Evolutionary conservation across 148 eudicot genomes (phyloP).

Genomic region (Chenopodium suecicum): DNA sequence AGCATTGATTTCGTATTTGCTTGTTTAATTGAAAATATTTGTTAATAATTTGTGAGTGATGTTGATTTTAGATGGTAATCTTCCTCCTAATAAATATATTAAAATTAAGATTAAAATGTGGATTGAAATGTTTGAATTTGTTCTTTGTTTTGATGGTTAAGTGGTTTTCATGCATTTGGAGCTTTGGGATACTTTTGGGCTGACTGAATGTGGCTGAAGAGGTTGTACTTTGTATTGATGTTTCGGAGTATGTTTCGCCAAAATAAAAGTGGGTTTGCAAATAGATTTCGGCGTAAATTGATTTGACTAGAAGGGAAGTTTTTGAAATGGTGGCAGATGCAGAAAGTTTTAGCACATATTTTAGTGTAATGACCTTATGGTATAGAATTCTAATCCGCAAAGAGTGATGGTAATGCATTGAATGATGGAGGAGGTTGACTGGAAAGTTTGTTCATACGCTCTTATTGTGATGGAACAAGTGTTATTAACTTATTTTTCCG

Average conservation of each 20-base stretch:
- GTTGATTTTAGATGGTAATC: neutral
- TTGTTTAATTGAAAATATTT: neutral
- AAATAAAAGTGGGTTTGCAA: neutral
- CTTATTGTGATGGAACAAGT: neutral
- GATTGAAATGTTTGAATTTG: too few relatives aligned
- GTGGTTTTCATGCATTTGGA: too few relatives aligned
- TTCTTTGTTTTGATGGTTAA: too few relatives aligned
- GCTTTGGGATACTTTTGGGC: too few relatives aligned
- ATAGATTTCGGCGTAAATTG: neutral
- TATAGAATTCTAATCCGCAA: neutral
- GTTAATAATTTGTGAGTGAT: neutral
- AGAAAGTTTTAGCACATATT: too few relatives aligned
- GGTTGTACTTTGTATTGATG: neutral
- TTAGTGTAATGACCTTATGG: neutral
- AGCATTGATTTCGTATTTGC: neutral
- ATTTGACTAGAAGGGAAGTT: neutral
- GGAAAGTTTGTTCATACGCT: neutral
- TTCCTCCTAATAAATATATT: too few relatives aligned
- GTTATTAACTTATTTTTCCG: neutral
- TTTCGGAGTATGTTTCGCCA: neutral
- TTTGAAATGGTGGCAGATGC: neutral
- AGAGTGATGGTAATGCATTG: neutral
- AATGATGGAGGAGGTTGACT: neutral
- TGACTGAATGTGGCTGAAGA: neutral
- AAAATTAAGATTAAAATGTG: too few relatives aligned